Percentiles rank a stretch among this genome's conserved stretches.
Conservation (phyloP, 495 filamentous ascomycete species). For the Penicillium lagena region DNA sequence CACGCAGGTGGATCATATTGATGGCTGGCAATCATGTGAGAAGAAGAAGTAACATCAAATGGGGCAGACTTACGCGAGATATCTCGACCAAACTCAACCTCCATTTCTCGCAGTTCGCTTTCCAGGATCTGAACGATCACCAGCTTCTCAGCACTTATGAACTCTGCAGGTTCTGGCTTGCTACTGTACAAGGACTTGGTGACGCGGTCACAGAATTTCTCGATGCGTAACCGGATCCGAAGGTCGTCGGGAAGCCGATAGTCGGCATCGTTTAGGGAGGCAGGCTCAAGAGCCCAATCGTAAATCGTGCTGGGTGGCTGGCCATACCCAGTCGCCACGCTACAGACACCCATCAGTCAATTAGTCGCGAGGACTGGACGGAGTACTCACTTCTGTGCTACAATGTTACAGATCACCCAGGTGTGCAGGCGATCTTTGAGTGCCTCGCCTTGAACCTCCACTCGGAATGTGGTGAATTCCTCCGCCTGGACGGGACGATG, state of each 20-base stretch:
- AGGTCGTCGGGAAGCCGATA: conserved; percentile 63
- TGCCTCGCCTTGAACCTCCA: conserved; percentile 78
- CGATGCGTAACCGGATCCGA: conserved; percentile 68
- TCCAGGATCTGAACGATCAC: conserved; percentile 54
- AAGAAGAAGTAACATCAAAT: conserved; percentile 57
- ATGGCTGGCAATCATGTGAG: conserved; percentile 54
- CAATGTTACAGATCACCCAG: conserved; percentile 90
- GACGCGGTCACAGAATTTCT: conserved; percentile 79
- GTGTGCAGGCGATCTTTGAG: conserved; percentile 80
- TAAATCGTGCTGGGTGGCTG: conserved; percentile 82
- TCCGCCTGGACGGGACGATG: conserved; percentile 87
- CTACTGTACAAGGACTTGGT: conserved; percentile 83
- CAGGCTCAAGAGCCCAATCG: conserved; percentile 73
- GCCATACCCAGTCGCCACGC: conserved; percentile 83
- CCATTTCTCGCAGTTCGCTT: conserved; percentile 47
- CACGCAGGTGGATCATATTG: conserved; percentile 43
- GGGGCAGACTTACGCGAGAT: conserved; percentile 50
- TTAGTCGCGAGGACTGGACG: background rate
- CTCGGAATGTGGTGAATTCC: conserved; percentile 78
- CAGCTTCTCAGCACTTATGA: conserved; percentile 66
- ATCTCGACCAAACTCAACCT: conserved; percentile 38
- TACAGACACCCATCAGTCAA: conserved; percentile 21
- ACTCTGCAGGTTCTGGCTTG: conserved; percentile 65
- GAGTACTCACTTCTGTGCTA: conserved; percentile 63
- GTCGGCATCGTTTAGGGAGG: conserved; percentile 54